Base-by-base conservation (phyloP, 768 basidiomycete species). In the Russula compacta region DNA sequence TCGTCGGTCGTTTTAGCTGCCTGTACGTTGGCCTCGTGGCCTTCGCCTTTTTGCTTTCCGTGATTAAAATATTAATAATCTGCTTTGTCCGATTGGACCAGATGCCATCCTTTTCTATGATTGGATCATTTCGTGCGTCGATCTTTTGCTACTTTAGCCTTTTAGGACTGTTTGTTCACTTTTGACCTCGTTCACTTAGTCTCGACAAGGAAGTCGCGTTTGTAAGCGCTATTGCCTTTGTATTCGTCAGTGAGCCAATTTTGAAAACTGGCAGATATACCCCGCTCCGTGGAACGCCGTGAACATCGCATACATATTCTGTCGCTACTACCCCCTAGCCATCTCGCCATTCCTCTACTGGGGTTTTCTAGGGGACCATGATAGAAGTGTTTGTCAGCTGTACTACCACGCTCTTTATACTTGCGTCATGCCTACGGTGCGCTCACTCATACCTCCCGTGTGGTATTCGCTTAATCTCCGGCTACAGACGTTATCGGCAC, bases 101-200 rank as follows among this genome's bases (percentile, higher is more conserved):
- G 65, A 65, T 11, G 53, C 47, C 17, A n/a, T 66, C 36, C 50
- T 59, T 21, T 55, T 65, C 44, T 66, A 65, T 52, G 65, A 66
- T 49, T 66, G 65, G 65, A 43, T 66, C 35, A 60, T 55, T 19
- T 56, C 59, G 65, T 66, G 24, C 55, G 65, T 66, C 12, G 10
- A 47, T 39, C 38, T 8, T 8, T 38, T 51, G 5, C 43, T 15
- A 0, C 50, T 52, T 46, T 39, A 8, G 17, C 24, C 49, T 39
- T 6, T 15, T 15, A n/a, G 42, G 12, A 40, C 8, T 19, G 38
- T 38, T 10, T 40, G 8, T 15, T 36, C 12, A 43, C 38, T 42
- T 58, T 39, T 46, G 24, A 29, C 15, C 29, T 11, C 17, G 5
- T 11, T 47, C 6, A 21, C 29, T 35, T 32, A 65, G 64, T 21